phyloP scores from a whole-genome alignment of 192 early-diverging fungal species.

The Gamsiella multidivaricata region DNA sequence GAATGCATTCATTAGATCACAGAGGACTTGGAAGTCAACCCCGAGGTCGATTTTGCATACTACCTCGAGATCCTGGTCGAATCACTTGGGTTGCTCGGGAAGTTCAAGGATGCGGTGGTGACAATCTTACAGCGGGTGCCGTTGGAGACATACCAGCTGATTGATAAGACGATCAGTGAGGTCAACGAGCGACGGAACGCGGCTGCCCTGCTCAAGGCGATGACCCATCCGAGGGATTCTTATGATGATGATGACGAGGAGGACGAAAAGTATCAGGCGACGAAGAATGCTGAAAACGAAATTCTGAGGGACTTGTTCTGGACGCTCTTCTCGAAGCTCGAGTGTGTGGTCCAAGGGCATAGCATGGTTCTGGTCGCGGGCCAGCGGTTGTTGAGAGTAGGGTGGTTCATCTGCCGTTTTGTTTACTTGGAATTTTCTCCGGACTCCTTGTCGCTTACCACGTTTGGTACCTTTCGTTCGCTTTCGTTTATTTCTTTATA shows the following conservation, averaged over 20 bases:
- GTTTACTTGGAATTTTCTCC: neutral
- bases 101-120: conserved; percentile 65
- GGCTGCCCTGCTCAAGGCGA: conserved; percentile 49
- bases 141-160: conserved; percentile 74
- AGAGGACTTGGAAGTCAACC: conserved; percentile 72
- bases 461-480: neutral
- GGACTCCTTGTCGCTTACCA: no score
- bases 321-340: conserved; percentile 80
- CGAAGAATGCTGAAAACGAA: conserved; percentile 72
- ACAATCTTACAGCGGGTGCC: conserved; percentile 76
- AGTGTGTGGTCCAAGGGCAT: conserved; percentile 80
- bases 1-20: no score
- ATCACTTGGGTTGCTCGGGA: conserved; percentile 68
- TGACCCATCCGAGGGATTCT: conserved; percentile 47
- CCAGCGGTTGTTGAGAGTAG: conserved; percentile 60
- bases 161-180: conserved; percentile 77
- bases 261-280: conserved; percentile 62
- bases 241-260: conserved; percentile 55
- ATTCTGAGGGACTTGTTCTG: conserved; percentile 79
- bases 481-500: neutral
- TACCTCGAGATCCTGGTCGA: conserved; percentile 84
- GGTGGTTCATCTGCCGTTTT: neutral
- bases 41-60: conserved; percentile 80
- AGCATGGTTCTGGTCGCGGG: conserved; percentile 75
- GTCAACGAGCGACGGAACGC: conserved; percentile 71